Percentiles rank a stretch among this genome's conserved stretches.
phyloP scores from a whole-genome alignment of 2,329 filamentous ascomycete species.

The Helotiales sp. region DNA sequence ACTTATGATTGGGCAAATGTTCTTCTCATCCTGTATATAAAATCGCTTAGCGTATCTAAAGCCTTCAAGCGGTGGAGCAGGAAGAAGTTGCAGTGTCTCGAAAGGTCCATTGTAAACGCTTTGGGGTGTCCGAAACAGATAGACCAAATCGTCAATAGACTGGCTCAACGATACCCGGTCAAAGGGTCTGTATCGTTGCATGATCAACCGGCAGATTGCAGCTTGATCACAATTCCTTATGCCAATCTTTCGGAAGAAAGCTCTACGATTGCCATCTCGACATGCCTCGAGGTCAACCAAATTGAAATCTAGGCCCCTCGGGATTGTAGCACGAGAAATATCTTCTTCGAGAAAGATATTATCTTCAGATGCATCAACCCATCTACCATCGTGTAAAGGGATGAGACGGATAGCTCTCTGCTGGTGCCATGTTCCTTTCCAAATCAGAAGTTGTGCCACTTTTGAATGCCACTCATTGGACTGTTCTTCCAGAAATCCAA shows the following conservation, averaged over 20 bases:
- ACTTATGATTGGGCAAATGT: slow-evolving; percentile 2
- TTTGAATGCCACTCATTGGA: slow-evolving; percentile 11
- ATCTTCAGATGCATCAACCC: slow-evolving; percentile 1
- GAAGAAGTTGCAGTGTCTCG: slow-evolving; percentile 1
- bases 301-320: neutral
- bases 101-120: slow-evolving; percentile 5
- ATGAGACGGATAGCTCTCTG: neutral
- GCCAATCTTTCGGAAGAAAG: slow-evolving; percentile 7
- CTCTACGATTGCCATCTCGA: slow-evolving; percentile 4
- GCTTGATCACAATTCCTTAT: slow-evolving; percentile 7
- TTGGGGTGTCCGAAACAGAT: slow-evolving; percentile 9
- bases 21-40: neutral
- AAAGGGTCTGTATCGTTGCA: slow-evolving; percentile 6
- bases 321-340: neutral
- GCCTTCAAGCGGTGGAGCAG: neutral
- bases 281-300: slow-evolving; percentile 8
- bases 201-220: slow-evolving; percentile 9
- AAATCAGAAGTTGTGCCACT: neutral
- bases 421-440: neutral
- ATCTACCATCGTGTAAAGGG: slow-evolving; percentile 8
- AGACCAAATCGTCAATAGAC: slow-evolving; percentile 7
- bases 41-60: slow-evolving; percentile 1
- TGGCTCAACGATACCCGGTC: neutral
- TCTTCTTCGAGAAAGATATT: slow-evolving; percentile 10
- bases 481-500: slow-evolving; percentile 1